Base-by-base conservation (phyloP, 192 early-diverging fungal genomes). In the Coemansia sp. region DNA sequence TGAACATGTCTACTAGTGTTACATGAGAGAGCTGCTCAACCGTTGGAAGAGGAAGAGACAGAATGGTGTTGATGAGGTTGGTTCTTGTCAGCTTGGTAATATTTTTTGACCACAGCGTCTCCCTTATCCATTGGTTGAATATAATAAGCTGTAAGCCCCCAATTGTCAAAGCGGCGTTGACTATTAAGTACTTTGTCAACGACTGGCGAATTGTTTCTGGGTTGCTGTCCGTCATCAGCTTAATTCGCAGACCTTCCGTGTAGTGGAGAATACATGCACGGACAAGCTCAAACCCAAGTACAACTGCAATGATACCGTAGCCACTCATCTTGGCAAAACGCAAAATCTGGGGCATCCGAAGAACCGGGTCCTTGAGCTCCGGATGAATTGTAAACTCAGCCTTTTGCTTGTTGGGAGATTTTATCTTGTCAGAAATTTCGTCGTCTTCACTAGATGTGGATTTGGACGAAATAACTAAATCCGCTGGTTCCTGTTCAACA, bases 21-120 rank as follows among this genome's bases (percentile, higher is more conserved):
- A 18, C 19, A 9, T 22, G 19, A 15, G 60, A 91, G 64, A 72
- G 47, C 5, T 19, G 21, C 18, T 73, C 71, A 1, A 56, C 27
- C 11, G 52, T 39, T 1, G 64, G n/a, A n/a, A 73, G 43, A 0
- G 64, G 65, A 33, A 62, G 2, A 2, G 52, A 30, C 1, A 64
- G 22, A 34, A 64, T 39, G 1, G 19, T 23, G 23, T 57, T 40
- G 19, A 62, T 27, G 0, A 55, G 9, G 3, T 41, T 13, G 2
- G 9, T 11, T 1, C 71, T 61, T 37, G 46, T 52, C 9, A 27
- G 39, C 44, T 47, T 53, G 5, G 23, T 13, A 25, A 56, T 15
- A 0, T 53, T 51, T 9, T 15, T 14, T 2, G 54, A 43, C 61
- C 63, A 66, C 19, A 71, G 19, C 11, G 1, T 48, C 0, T 43